Percentiles rank a stretch among this genome's conserved stretches.
phyloP scores from a whole-genome alignment of 1,284 basidiomycete genomes.

The Apiotrichum mycotoxinovorans region DNA sequence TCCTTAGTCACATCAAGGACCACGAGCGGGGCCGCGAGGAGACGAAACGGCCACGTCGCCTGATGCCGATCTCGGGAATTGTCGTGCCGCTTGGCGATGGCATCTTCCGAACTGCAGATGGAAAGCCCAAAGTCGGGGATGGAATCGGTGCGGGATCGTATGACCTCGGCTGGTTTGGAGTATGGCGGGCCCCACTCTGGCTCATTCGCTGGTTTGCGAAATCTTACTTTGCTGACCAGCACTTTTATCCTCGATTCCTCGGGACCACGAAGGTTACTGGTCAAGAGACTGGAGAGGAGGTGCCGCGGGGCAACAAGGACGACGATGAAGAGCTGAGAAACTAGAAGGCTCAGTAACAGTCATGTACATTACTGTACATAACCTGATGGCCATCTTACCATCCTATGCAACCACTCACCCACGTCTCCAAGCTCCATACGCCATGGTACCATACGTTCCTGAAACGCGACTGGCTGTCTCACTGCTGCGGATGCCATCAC shows the following conservation, averaged over 20 bases:
- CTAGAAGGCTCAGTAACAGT: too few relatives aligned
- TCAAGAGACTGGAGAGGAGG: conserved; percentile 3
- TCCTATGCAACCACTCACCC: too few relatives aligned
- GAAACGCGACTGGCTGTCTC: too few relatives aligned
- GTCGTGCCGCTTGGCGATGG: conserved; percentile 11
- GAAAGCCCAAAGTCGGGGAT: neutral
- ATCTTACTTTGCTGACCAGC: conserved; percentile 3
- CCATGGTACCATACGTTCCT: too few relatives aligned
- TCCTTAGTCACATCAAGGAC: neutral
- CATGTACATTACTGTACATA: too few relatives aligned
- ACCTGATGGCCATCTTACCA: too few relatives aligned
- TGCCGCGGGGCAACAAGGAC: neutral
- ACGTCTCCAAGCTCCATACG: too few relatives aligned
- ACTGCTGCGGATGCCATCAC: too few relatives aligned
- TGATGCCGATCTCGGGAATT: neutral
- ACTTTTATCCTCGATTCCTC: too few relatives aligned
- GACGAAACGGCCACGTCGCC: neutral
- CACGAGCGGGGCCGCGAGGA: neutral
- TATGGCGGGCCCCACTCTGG: conserved; percentile 7
- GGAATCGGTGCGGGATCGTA: conserved; percentile 7
- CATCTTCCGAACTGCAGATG: too few relatives aligned
- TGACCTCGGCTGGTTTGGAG: conserved; percentile 4
- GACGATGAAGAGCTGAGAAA: too few relatives aligned
- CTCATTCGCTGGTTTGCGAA: conserved; percentile 13
- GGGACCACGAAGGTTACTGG: conserved; percentile 27